Percentiles rank a stretch among this genome's conserved stretches.
These are phyloP conservation scores for Penicillium steckii DNA, from an alignment of 495 filamentous ascomycete genomes.

Conservation along the genomic window DNA sequence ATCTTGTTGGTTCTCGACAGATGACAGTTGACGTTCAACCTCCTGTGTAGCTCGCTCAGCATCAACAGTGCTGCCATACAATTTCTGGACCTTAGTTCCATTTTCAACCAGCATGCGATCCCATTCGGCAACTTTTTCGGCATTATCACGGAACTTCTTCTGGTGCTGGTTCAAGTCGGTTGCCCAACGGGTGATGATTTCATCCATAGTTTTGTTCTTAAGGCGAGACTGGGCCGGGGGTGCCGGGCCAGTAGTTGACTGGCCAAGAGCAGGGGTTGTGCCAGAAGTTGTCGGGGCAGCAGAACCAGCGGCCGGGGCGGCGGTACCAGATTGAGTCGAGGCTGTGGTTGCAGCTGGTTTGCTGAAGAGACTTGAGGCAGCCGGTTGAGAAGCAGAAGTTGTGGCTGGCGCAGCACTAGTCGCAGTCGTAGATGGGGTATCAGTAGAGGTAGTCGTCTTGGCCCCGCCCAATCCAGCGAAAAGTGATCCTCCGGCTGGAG, in stretches of 20 bases:
- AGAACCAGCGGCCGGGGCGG: slow-evolving; percentile 22
- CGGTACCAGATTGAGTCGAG: slow-evolving; percentile 27
- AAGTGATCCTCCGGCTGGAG: slow-evolving; percentile 30
- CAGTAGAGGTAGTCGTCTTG: slow-evolving; percentile 31
- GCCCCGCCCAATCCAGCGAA: slow-evolving; percentile 36
- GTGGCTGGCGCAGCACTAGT: slow-evolving; percentile 19
- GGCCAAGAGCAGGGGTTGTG: slow-evolving; percentile 45
- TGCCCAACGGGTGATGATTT: slow-evolving; percentile 98
- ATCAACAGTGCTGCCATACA: slow-evolving; percentile 83
- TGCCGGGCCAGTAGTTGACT: slow-evolving; percentile 74
- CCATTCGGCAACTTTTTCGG: slow-evolving; percentile 83
- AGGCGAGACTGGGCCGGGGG: slow-evolving; percentile 80
- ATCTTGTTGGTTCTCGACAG: slow-evolving; percentile 87
- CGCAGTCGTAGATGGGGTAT: slow-evolving; percentile 28
- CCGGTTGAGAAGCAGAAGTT: not conserved
- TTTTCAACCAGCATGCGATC: slow-evolving; percentile 90
- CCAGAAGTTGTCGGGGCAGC: slow-evolving; percentile 30
- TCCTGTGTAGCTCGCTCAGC: slow-evolving; percentile 87
- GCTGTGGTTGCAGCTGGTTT: slow-evolving; percentile 26
- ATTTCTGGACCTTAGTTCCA: slow-evolving; percentile 83
- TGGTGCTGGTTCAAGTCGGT: slow-evolving; percentile 93
- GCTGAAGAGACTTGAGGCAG: slow-evolving; percentile 20
- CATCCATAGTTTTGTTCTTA: slow-evolving; percentile 99
- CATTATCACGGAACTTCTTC: slow-evolving; percentile 89
- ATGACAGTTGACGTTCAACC: slow-evolving; percentile 83